Conservation (phyloP, 2,329 filamentous ascomycete species). For the Epicoccum sorghinum region DNA sequence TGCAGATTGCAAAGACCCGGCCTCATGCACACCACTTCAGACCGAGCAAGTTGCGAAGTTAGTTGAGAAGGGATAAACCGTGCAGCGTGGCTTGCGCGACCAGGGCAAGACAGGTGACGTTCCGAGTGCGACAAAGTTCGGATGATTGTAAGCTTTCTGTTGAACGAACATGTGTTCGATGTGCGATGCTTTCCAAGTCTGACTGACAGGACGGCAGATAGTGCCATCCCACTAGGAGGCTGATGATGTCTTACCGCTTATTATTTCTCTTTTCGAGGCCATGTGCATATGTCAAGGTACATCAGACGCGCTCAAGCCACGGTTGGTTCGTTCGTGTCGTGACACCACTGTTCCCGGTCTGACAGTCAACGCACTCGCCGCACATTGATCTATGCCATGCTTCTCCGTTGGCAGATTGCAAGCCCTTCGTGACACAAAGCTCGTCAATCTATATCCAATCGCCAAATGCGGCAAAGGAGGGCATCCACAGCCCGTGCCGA, state of each 20-base stretch:
- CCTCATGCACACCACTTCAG: conserved; percentile 24
- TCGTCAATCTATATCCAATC: conserved; percentile 43
- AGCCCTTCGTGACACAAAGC: conserved; percentile 32
- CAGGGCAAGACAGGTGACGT: neutral
- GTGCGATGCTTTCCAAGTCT: conserved; percentile 19
- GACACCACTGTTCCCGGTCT: conserved; percentile 17
- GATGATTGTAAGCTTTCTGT: neutral
- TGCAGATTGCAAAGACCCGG: conserved; percentile 32
- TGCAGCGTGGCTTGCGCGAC: conserved; percentile 22
- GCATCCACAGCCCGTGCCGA: conserved; percentile 40
- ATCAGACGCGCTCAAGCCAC: conserved; percentile 23
- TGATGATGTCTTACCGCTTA: conserved; percentile 28
- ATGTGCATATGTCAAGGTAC: conserved; percentile 30
- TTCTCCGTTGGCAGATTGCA: conserved; percentile 21
- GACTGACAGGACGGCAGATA: conserved; percentile 26
- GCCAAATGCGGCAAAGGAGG: conserved; percentile 30
- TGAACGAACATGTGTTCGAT: conserved; percentile 5
- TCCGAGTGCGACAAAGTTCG: neutral
- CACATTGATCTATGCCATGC: conserved; percentile 33
- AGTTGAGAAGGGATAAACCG: conserved; percentile 13
- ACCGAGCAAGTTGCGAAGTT: neutral
- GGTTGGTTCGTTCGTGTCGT: conserved; percentile 10
- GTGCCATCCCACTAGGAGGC: conserved; percentile 19
- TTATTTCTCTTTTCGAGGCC: conserved; percentile 27
- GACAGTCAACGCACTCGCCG: conserved; percentile 24